These are phyloP conservation scores for Fusarium oxysporum DNA, from an alignment of 2,329 filamentous ascomycete species.

Conservation along the genomic window DNA sequence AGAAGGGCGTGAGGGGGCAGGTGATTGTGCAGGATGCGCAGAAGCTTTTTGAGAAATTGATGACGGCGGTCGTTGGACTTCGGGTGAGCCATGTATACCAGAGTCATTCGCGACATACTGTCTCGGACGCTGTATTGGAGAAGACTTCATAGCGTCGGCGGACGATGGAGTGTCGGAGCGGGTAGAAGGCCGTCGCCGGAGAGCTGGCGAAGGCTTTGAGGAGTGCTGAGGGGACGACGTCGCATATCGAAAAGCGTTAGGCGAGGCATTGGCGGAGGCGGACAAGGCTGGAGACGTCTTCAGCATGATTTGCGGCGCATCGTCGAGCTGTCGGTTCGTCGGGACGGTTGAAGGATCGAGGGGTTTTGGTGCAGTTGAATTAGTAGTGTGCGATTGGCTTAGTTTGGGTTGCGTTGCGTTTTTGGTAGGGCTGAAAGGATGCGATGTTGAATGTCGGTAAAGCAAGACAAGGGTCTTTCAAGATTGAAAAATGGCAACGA, in stretches of 20 bases:
- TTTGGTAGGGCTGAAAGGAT: constrained; percentile 23
- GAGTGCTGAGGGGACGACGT: constrained; percentile 45
- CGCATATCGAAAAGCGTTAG: constrained; percentile 57
- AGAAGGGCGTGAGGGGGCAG: constrained; percentile 32
- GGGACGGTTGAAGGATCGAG: constrained; percentile 25
- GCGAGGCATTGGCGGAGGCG: constrained; percentile 64
- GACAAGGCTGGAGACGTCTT: constrained; percentile 66
- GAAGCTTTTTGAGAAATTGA: constrained; percentile 40
- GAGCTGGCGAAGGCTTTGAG: constrained; percentile 43
- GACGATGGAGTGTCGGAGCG: constrained; percentile 37
- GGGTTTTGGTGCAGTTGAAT: constrained; percentile 31
- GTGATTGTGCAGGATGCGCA: constrained; percentile 36
- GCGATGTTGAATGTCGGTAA: constrained; percentile 23
- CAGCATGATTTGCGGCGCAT: constrained; percentile 68
- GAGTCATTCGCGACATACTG: constrained; percentile 43
- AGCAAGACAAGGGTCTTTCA: constrained; percentile 20
- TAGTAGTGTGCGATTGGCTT: constrained; percentile 19
- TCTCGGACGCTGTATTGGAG: constrained; percentile 40
- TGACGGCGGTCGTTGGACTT: constrained; percentile 32
- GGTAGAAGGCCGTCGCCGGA: constrained; percentile 44
- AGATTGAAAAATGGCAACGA: constrained; percentile 28
- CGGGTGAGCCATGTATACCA: constrained; percentile 37
- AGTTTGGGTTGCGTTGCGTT: background rate
- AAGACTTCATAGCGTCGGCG: constrained; percentile 43
- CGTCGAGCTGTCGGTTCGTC: constrained; percentile 48